Base-by-base conservation (phyloP, 192 early-diverging fungal genomes). In the Diversispora eburnea region DNA sequence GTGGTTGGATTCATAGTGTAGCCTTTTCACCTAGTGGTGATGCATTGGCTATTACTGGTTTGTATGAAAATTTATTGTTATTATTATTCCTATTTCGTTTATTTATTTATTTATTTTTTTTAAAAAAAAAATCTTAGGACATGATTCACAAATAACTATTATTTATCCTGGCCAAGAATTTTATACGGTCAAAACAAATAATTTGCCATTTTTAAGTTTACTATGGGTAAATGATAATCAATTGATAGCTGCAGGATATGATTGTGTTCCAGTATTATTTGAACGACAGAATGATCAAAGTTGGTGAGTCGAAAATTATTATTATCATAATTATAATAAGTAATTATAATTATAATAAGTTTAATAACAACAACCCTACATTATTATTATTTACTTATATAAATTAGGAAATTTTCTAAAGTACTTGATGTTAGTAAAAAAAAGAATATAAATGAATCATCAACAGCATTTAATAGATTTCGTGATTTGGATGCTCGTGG, bases 1-100 rank as follows among this genome's bases (percentile, higher is more conserved):
- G 91, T 75, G 97, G 96, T 54, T 99, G 96, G 96, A 88, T 98
- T 39, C 97, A 98, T 77, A 81, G 87, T 67, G 90, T 98, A 19
- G 89, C 92, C 1, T 99, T 99, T 72, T 93, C 91, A 43, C 96
- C 97, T 46, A 90, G 84, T 70, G 96, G 96, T 63, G 88, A 96
- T 61, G 77, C 84, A 13, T 78, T 99, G 41, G 96, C 94, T 33
- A 97, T 90, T 83, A 85, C 84, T 13, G 87, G 91, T 85, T 69
- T 70, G 76, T 75, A 41, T 69, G 0, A 66, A 42, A 9, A 2
- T 17, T 20, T 74, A 25, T 51, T 51, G 25, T 33, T 2, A 33
- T 2, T 49, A 60, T 22, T 45, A 39, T 20, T 46, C 8, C 2
- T 51, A 6, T 51, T 51, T 51, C 5, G 13, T 51, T 69, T 1